phyloP scores from a whole-genome alignment of 768 basidiomycete genomes.

The Cystobasidium onofrii region DNA sequence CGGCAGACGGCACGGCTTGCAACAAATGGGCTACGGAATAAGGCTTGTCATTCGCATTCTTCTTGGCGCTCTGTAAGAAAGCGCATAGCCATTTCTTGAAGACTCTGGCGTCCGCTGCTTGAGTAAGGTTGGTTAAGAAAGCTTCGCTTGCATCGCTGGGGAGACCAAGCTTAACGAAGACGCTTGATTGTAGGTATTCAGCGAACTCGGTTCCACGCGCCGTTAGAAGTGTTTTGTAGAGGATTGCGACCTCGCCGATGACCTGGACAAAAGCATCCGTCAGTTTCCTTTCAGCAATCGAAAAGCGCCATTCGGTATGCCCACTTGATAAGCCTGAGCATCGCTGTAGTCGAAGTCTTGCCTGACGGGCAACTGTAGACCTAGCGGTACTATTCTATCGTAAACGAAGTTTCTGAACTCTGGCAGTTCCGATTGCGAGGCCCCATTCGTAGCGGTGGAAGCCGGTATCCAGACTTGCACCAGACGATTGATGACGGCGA shows the following conservation, averaged over 20 bases:
- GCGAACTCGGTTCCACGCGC: constrained; percentile 73
- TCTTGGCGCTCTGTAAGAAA: constrained; percentile 28
- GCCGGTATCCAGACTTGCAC: constrained; percentile 48
- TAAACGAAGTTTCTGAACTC: constrained; percentile 91
- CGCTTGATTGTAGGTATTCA: constrained; percentile 66
- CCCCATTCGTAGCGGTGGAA: constrained; percentile 49
- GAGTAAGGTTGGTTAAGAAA: constrained; percentile 31
- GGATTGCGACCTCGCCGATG: constrained; percentile 74
- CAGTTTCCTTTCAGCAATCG: too few species aligned
- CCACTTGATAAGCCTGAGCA: constrained; percentile 71
- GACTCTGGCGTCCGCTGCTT: constrained; percentile 13
- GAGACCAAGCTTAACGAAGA: constrained; percentile 82
- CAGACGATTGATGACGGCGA: constrained; percentile 58
- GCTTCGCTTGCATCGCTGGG: constrained; percentile 55
- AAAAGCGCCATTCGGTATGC: constrained; percentile 42
- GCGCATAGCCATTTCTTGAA: constrained; percentile 31
- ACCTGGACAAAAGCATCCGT: constrained; percentile 52
- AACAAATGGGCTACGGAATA: constrained; percentile 27
- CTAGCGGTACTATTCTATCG: constrained; percentile 68
- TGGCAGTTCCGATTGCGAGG: constrained; percentile 52
- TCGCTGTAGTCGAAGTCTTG: constrained; percentile 80
- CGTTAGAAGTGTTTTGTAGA: constrained; percentile 69
- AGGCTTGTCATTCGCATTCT: constrained; percentile 21
- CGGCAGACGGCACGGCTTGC: not conserved
- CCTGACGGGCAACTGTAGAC: constrained; percentile 69